Conservation (phyloP, 306 rosid species). For the Styphnolobium japonicum region DNA sequence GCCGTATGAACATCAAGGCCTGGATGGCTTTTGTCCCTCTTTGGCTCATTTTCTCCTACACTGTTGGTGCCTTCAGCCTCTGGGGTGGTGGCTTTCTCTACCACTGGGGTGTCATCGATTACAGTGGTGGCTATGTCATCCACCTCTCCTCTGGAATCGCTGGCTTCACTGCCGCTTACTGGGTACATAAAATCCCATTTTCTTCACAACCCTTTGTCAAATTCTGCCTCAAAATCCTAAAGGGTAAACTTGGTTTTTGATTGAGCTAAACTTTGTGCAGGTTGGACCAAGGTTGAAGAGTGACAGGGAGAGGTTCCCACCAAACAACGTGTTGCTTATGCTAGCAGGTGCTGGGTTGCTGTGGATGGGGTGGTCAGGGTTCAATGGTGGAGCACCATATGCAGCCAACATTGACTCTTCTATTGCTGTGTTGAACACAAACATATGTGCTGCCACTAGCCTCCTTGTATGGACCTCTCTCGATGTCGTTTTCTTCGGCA, state of each 20-base stretch:
- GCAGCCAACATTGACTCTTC: constrained; percentile 38
- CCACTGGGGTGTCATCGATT: constrained; percentile 52
- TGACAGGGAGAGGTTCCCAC: constrained; percentile 46
- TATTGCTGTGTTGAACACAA: constrained; percentile 38
- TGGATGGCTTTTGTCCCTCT: constrained; percentile 49
- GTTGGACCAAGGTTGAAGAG: constrained; percentile 47
- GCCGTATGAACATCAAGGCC: constrained; percentile 42
- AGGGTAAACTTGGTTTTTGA: background rate
- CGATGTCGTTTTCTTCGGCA: constrained; percentile 37
- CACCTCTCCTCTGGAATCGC: constrained; percentile 49
- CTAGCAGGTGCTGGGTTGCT: constrained; percentile 37
- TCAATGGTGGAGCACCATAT: constrained; percentile 48
- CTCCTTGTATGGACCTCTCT: constrained; percentile 44
- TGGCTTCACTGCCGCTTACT: constrained; percentile 39
- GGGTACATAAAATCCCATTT: too few species aligned
- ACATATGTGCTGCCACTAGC: constrained; percentile 46
- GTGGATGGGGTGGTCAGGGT: constrained; percentile 54
- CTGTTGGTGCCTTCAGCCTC: constrained; percentile 38
- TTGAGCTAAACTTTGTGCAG: too few species aligned
- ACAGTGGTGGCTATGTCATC: constrained; percentile 44
- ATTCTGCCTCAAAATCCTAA: background rate
- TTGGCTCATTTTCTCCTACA: constrained; percentile 41
- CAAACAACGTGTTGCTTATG: constrained; percentile 45
- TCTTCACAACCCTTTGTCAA: too few species aligned
- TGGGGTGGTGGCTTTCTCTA: constrained; percentile 55